These are phyloP conservation scores for Termitomyces sp. DNA, from an alignment of 768 basidiomycete species.

Conservation along the genomic window DNA sequence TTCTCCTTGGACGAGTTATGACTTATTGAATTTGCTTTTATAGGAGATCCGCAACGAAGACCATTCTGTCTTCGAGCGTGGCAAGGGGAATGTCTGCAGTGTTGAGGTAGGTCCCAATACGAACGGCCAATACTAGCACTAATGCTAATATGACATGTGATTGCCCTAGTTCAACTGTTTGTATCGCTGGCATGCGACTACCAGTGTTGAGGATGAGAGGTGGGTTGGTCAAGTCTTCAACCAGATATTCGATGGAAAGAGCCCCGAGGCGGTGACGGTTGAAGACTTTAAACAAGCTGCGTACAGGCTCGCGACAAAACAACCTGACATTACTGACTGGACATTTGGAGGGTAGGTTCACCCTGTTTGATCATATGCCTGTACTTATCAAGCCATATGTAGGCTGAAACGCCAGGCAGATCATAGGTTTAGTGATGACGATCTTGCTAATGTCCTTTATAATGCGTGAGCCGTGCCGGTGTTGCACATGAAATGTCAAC, in stretches of 20 bases:
- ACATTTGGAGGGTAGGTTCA: slow-evolving; percentile 54
- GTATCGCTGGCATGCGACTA: slow-evolving; percentile 84
- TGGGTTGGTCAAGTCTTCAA: slow-evolving; percentile 54
- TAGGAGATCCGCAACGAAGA: slow-evolving; percentile 64
- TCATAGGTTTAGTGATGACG: slow-evolving; percentile 62
- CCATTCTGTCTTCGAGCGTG: slow-evolving; percentile 69
- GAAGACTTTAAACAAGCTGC: slow-evolving; percentile 50
- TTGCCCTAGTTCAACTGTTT: slow-evolving; percentile 68
- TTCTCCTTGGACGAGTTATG: not conserved
- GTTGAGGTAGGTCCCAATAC: slow-evolving; percentile 54
- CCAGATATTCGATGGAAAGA: slow-evolving; percentile 48
- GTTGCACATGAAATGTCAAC: not conserved
- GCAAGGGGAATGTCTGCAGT: slow-evolving; percentile 77
- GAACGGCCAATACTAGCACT: too few relatives aligned
- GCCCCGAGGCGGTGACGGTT: slow-evolving; percentile 38
- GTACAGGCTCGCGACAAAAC: slow-evolving; percentile 28
- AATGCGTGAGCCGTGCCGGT: slow-evolving; percentile 45
- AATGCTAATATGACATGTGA: not conserved
- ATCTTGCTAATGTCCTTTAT: slow-evolving; percentile 63
- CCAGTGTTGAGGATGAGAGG: slow-evolving; percentile 62
- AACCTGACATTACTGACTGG: slow-evolving; percentile 56
- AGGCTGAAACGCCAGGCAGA: slow-evolving; percentile 59
- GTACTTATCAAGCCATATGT: not conserved
- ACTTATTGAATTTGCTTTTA: not conserved
- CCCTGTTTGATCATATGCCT: not conserved